phyloP scores from a whole-genome alignment of 768 basidiomycete species.

The Nidularia pulvinata region DNA sequence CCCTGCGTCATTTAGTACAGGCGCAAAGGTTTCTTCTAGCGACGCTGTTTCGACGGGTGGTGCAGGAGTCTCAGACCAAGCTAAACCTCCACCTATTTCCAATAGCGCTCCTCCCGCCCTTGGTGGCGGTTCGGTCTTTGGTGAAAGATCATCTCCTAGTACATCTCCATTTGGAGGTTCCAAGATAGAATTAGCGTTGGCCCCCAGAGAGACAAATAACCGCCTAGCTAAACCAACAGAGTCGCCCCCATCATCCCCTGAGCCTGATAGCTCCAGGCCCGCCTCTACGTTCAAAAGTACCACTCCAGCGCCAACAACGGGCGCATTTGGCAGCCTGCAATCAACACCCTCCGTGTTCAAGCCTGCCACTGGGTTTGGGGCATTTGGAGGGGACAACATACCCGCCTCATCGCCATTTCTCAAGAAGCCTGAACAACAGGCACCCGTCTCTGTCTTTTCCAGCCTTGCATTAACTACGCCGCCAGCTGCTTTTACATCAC shows the following conservation, averaged over 20 bases:
- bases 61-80: conserved; percentile 2
- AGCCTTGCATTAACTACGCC: conserved; percentile 10
- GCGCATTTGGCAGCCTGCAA: conserved; percentile 28
- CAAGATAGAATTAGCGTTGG: no score
- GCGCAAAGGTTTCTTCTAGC: not conserved
- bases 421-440: conserved; percentile 29
- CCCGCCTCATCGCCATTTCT: conserved; percentile 55
- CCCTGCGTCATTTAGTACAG: conserved; percentile 24
- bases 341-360: conserved; percentile 25
- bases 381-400: conserved; percentile 39
- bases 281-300: conserved; percentile 7
- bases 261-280: conserved; percentile 7
- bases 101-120: conserved; percentile 4
- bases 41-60: not conserved
- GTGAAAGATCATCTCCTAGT: conserved; percentile 3
- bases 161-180: no score
- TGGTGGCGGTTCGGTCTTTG: not conserved
- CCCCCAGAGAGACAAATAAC: no score
- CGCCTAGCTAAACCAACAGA: not conserved
- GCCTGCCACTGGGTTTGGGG: conserved; percentile 43
- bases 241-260: conserved; percentile 18
- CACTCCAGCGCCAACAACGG: conserved; percentile 7
- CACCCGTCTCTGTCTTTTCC: conserved; percentile 36
- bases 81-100: not conserved
- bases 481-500: conserved; percentile 12